These are phyloP conservation scores for Staphylotrichum tortipilum DNA, from an alignment of 495 filamentous ascomycete genomes.

Conservation along the genomic window DNA sequence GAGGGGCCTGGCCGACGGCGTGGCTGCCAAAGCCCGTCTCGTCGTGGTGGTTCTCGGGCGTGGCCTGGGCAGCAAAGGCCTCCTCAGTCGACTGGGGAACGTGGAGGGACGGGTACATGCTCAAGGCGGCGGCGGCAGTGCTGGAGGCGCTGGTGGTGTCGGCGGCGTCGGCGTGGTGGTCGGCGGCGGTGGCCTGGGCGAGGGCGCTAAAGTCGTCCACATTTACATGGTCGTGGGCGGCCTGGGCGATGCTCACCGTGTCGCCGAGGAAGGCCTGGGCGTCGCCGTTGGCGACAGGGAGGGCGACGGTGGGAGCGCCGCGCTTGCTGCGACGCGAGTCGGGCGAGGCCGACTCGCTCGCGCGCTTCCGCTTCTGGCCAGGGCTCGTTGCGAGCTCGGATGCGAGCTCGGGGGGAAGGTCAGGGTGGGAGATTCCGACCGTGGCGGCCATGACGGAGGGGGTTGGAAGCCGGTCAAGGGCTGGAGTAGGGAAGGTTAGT, in stretches of 20 bases:
- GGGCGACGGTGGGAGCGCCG: slow-evolving; percentile 30
- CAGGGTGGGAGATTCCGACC: slow-evolving; percentile 34
- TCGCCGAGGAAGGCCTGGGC: slow-evolving; percentile 36
- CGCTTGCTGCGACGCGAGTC: slow-evolving; percentile 40
- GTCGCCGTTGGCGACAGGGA: slow-evolving; percentile 29
- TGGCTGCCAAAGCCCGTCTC: slow-evolving; percentile 24
- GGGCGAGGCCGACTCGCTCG: slow-evolving; percentile 32
- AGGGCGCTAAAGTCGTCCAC: slow-evolving; percentile 43
- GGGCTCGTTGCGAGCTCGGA: slow-evolving; percentile 23
- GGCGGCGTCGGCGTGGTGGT: slow-evolving; percentile 37
- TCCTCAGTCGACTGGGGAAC: slow-evolving; percentile 64
- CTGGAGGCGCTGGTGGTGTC: slow-evolving; percentile 48
- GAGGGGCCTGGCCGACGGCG: slow-evolving; percentile 29
- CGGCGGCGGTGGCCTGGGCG: slow-evolving; percentile 37
- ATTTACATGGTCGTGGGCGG: slow-evolving; percentile 32
- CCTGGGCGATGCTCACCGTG: slow-evolving; percentile 40
- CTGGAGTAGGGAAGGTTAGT: too few species aligned
- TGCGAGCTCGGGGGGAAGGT: too few species aligned
- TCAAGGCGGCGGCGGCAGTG: slow-evolving; percentile 61
- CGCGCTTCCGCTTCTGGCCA: slow-evolving; percentile 41
- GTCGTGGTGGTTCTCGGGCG: slow-evolving; percentile 21
- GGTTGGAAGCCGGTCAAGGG: too few species aligned
- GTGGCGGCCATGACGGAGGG: slow-evolving; percentile 36
- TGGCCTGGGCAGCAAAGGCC: slow-evolving; percentile 43
- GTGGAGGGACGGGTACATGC: slow-evolving; percentile 58